Percentiles rank a stretch among this genome's conserved stretches.
Conservation (phyloP, 2,329 filamentous ascomycete genomes). For the Davidsoniella virescens region DNA sequence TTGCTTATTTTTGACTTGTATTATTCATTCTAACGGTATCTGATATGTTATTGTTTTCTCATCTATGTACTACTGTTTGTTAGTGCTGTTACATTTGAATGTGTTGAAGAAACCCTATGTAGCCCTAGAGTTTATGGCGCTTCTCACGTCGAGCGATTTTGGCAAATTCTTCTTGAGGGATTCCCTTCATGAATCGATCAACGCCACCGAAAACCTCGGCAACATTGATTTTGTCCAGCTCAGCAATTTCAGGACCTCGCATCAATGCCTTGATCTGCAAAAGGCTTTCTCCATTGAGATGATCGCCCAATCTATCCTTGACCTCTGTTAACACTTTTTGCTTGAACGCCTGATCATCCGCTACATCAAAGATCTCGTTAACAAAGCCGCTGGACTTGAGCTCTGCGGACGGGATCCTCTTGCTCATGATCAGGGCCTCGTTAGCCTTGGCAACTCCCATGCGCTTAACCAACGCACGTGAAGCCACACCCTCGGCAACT, state of each 20-base stretch:
- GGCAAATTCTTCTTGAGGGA: conserved; percentile 77
- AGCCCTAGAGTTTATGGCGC: conserved; percentile 67
- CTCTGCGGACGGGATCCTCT: conserved; percentile 56
- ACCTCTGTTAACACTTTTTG: conserved; percentile 61
- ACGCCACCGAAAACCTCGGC: conserved; percentile 75
- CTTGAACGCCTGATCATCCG: conserved; percentile 53
- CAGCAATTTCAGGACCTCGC: conserved; percentile 52
- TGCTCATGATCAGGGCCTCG: conserved; percentile 85
- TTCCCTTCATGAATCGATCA: conserved; percentile 60
- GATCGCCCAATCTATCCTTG: conserved; percentile 60
- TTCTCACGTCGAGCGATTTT: conserved; percentile 79
- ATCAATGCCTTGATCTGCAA: conserved; percentile 75
- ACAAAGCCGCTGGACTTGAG: conserved; percentile 65
- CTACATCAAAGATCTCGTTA: conserved; percentile 57
- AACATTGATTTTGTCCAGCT: conserved; percentile 61
- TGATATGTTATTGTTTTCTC: not conserved
- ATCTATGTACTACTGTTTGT: not conserved
- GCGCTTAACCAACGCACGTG: conserved; percentile 59
- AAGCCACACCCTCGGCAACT: conserved; percentile 75
- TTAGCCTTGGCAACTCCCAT: conserved; percentile 72
- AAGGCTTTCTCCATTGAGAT: conserved; percentile 66
- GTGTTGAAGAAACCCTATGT: not conserved
- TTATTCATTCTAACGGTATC: not conserved
- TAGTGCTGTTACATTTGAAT: not conserved
- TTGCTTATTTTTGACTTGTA: not conserved